phyloP scores from a whole-genome alignment of 768 basidiomycete genomes.

The Rhodosporidiobolus odoratus region DNA sequence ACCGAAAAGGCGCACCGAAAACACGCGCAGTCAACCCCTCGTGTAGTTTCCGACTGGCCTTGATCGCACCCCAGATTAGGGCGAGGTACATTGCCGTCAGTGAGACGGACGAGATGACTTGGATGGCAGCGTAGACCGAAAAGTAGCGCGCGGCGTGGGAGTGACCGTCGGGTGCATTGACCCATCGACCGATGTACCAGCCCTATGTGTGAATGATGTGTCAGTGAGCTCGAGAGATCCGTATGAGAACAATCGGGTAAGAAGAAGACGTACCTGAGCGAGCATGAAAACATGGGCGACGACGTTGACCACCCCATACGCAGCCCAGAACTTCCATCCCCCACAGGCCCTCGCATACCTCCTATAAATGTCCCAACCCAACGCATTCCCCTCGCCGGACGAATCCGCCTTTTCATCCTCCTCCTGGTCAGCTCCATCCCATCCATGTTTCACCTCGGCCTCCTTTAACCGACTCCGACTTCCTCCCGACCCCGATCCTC shows the following conservation, averaged over 20 bases:
- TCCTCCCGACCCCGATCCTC: slow-evolving; percentile 1
- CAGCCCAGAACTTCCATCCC: slow-evolving; percentile 19
- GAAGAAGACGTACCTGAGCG: slow-evolving; percentile 17
- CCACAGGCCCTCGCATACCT: slow-evolving; percentile 28
- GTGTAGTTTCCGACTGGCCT: slow-evolving; percentile 21
- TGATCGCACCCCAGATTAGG: slow-evolving; percentile 29
- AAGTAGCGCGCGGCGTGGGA: slow-evolving; percentile 24
- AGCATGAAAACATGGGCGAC: slow-evolving; percentile 35
- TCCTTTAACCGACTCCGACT: not conserved
- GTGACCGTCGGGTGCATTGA: slow-evolving; percentile 7
- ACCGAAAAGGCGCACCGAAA: slow-evolving; percentile 30
- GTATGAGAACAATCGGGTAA: too few species aligned
- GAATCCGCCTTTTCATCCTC: not conserved
- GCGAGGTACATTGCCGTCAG: slow-evolving; percentile 35
- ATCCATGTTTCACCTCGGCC: slow-evolving; percentile 26
- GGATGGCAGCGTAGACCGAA: slow-evolving; percentile 23
- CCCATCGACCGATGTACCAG: slow-evolving; percentile 33
- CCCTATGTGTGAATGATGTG: not conserved
- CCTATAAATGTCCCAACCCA: slow-evolving; percentile 22
- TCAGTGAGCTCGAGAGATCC: not conserved
- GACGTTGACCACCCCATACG: slow-evolving; percentile 28
- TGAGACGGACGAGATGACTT: slow-evolving; percentile 21
- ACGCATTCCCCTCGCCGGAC: slow-evolving; percentile 8
- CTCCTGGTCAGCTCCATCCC: not conserved
- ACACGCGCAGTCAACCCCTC: slow-evolving; percentile 10